Percentiles rank a stretch among this genome's conserved stretches.
Conservation (phyloP, 495 filamentous ascomycete genomes). For the Astrothelium subdiscretum region DNA sequence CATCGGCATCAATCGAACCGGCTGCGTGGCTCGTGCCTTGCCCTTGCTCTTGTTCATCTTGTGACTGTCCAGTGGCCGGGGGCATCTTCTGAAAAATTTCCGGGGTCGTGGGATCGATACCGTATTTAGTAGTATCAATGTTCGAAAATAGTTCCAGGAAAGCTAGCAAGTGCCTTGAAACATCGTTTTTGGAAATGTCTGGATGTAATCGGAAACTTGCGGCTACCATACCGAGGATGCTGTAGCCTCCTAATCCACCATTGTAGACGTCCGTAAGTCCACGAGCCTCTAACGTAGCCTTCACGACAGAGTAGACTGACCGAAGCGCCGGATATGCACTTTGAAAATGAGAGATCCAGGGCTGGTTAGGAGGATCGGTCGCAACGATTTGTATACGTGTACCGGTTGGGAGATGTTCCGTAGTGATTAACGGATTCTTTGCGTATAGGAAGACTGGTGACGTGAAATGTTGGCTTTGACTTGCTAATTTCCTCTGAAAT, state of each 20-base stretch:
- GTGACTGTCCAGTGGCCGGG: background rate
- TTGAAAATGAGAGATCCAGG: slow-evolving; percentile 34
- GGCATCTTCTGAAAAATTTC: background rate
- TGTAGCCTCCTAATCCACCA: slow-evolving; percentile 38
- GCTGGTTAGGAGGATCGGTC: slow-evolving; percentile 24
- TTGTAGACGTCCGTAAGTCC: slow-evolving; percentile 33
- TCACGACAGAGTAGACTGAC: slow-evolving; percentile 37
- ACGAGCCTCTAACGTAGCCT: slow-evolving; percentile 38
- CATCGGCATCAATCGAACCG: background rate
- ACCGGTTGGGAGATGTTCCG: slow-evolving; percentile 35
- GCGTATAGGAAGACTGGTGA: background rate
- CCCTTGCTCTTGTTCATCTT: background rate
- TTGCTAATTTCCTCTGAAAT: background rate
- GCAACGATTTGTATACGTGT: slow-evolving; percentile 37
- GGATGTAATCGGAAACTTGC: slow-evolving; percentile 25
- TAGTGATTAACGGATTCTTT: slow-evolving; percentile 21
- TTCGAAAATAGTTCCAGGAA: slow-evolving; percentile 39
- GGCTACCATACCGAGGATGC: slow-evolving; percentile 44
- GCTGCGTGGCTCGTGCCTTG: background rate
- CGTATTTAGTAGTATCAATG: slow-evolving; percentile 34
- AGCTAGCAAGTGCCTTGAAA: slow-evolving; percentile 36
- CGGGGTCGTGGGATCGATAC: slow-evolving; percentile 20
- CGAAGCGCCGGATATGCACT: slow-evolving; percentile 38
- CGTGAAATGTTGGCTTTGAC: background rate
- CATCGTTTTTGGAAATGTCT: slow-evolving; percentile 10